phyloP scores from a whole-genome alignment of 2,329 filamentous ascomycete genomes.

The Monosporascus ibericus region DNA sequence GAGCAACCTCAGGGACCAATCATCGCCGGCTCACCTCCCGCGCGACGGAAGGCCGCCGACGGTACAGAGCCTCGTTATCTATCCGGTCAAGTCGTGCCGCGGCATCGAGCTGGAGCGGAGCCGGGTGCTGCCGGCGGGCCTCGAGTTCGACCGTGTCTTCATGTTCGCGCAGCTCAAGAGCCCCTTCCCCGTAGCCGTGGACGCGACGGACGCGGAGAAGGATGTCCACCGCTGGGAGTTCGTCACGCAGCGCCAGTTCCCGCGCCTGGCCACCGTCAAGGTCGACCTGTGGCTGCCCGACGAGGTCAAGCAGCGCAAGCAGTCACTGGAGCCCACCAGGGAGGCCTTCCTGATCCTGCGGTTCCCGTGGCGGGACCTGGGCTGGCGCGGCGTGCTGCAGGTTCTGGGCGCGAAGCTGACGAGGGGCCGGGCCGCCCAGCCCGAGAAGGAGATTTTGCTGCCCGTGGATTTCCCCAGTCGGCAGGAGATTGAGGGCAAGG shows the following conservation, averaged over 20 bases:
- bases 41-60: slow-evolving; percentile 13
- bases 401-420: slow-evolving; percentile 44
- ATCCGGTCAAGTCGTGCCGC: slow-evolving; percentile 77
- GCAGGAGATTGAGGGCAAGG: slow-evolving; percentile 49
- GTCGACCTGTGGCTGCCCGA: slow-evolving; percentile 67
- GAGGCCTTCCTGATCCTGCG: slow-evolving; percentile 59
- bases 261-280: slow-evolving; percentile 64
- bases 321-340: slow-evolving; percentile 40
- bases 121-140: slow-evolving; percentile 60
- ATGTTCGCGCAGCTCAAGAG: slow-evolving; percentile 66
- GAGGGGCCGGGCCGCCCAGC: slow-evolving; percentile 40
- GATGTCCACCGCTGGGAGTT: slow-evolving; percentile 57
- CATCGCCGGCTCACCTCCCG: slow-evolving; percentile 13
- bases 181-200: slow-evolving; percentile 36
- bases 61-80: slow-evolving; percentile 65
- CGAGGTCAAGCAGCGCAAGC: slow-evolving; percentile 44
- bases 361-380: slow-evolving; percentile 55
- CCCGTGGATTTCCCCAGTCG: slow-evolving; percentile 57
- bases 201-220: slow-evolving; percentile 27
- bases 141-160: slow-evolving; percentile 78
- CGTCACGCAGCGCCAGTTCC: slow-evolving; percentile 63
- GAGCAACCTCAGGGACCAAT: slow-evolving; percentile 30
- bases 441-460: slow-evolving; percentile 60
- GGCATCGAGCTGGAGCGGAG: slow-evolving; percentile 66
- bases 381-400: slow-evolving; percentile 41